Percentiles rank a stretch among this genome's conserved stretches.
Evolutionary conservation across 768 basidiomycete genomes (phyloP).

Genomic region (Leccinellum albellum): DNA sequence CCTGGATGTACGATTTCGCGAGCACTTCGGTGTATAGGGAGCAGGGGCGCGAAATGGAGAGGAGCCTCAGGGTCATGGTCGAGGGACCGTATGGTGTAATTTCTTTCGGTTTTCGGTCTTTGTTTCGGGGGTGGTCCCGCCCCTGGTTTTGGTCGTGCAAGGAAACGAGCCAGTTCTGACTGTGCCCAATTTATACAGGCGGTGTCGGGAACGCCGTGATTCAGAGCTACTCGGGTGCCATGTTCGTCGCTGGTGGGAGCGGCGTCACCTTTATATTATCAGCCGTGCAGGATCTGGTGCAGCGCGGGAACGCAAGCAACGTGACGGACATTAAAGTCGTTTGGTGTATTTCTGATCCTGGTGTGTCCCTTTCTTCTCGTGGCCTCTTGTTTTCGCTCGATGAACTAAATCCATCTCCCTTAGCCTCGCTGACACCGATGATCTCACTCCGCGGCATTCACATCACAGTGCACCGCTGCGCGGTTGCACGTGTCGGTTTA

Average conservation of each 20-base stretch:
- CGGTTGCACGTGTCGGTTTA: slow-evolving; percentile 49
- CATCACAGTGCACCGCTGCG: slow-evolving; percentile 40
- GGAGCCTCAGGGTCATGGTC: slow-evolving; percentile 38
- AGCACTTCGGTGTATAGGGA: slow-evolving; percentile 34
- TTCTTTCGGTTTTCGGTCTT: no score
- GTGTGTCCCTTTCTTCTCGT: slow-evolving; percentile 26
- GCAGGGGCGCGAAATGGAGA: slow-evolving; percentile 23
- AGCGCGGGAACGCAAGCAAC: slow-evolving; percentile 43
- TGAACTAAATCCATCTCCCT: not conserved
- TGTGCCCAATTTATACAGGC: slow-evolving; percentile 32
- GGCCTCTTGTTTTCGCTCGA: not conserved
- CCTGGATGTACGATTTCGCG: slow-evolving; percentile 49
- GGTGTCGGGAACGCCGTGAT: slow-evolving; percentile 61
- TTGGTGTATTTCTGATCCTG: slow-evolving; percentile 62
- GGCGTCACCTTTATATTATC: slow-evolving; percentile 71
- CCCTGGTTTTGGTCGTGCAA: not conserved
- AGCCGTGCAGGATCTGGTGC: slow-evolving; percentile 60
- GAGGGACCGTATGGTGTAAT: slow-evolving; percentile 57
- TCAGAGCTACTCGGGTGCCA: slow-evolving; percentile 60
- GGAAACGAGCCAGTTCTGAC: not conserved
- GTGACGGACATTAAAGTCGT: slow-evolving; percentile 61
- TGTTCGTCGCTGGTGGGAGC: slow-evolving; percentile 71
- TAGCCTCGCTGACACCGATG: slow-evolving; percentile 46
- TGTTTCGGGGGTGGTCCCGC: not conserved
- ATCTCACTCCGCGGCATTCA: slow-evolving; percentile 44